Evolutionary conservation across 495 filamentous ascomycete species (phyloP).

Genomic region (Evernia prunastri): DNA sequence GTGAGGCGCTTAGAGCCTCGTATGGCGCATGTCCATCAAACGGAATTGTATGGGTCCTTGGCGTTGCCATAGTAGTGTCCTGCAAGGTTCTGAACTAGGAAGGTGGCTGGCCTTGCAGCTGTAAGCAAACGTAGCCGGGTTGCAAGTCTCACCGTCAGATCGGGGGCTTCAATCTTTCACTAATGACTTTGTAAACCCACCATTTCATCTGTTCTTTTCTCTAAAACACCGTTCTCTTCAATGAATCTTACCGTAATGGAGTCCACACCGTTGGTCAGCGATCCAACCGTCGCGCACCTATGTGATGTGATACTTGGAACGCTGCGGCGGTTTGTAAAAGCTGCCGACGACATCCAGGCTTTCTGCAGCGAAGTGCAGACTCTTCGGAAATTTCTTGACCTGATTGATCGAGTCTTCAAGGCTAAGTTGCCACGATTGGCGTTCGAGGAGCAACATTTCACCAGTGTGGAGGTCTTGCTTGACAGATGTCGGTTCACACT

Average conservation of each 20-base stretch:
- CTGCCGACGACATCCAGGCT: conserved; percentile 1
- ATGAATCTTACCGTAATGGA: conserved; percentile 4
- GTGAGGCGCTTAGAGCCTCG: background rate
- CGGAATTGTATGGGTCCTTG: background rate
- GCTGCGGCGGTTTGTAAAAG: background rate
- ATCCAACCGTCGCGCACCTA: conserved; percentile 10
- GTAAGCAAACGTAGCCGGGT: conserved; percentile 8
- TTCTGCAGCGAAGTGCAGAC: conserved; percentile 9
- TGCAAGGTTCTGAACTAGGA: background rate
- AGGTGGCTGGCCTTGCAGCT: conserved; percentile 7
- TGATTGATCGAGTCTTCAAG: conserved; percentile 13
- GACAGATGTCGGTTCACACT: conserved; percentile 15
- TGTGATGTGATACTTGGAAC: conserved; percentile 13
- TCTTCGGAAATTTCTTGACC: conserved; percentile 11
- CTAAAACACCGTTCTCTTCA: background rate
- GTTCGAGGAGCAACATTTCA: conserved; percentile 19
- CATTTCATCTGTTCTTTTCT: background rate
- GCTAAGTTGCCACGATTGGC: conserved; percentile 9
- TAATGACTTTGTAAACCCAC: background rate
- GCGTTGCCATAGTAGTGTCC: background rate
- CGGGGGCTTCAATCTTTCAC: background rate
- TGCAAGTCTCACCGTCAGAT: conserved; percentile 10
- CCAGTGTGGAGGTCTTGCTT: conserved; percentile 10
- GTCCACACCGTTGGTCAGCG: background rate
- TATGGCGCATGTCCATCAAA: background rate